Conservation (phyloP, 495 filamentous ascomycete species). For the Neurospora sp. region DNA sequence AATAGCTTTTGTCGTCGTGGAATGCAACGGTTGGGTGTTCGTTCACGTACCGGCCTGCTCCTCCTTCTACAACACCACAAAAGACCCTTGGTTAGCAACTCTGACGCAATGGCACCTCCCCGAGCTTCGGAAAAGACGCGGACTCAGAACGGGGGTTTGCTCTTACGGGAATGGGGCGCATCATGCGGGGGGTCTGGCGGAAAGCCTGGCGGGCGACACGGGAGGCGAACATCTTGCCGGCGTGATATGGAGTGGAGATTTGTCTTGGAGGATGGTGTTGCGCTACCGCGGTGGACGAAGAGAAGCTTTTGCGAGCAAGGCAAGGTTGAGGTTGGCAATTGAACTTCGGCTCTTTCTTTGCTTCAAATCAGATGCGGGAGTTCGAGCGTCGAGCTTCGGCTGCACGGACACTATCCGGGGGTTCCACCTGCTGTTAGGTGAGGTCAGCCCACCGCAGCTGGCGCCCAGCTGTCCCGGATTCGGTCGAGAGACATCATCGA, state of each 20-base stretch:
- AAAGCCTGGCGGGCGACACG: conserved; percentile 39
- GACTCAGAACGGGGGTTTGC: neutral
- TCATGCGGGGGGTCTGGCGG: conserved; percentile 52
- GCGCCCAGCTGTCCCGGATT: neutral
- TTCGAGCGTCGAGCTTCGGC: conserved; percentile 4
- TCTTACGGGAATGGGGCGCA: conserved; percentile 74
- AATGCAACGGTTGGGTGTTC: conserved; percentile 10
- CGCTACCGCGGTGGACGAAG: conserved; percentile 2
- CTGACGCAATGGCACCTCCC: conserved; percentile 13
- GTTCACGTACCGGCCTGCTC: conserved; percentile 66
- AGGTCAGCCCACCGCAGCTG: neutral
- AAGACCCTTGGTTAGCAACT: conserved; percentile 21
- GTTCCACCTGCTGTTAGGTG: neutral
- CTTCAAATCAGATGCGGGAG: neutral
- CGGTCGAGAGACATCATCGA: neutral
- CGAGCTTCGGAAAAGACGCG: neutral
- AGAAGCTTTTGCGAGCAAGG: neutral
- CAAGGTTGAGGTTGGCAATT: neutral
- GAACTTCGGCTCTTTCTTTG: neutral
- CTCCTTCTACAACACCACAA: conserved; percentile 53
- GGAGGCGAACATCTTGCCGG: conserved; percentile 57
- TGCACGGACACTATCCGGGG: neutral
- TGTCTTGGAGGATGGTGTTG: conserved; percentile 7
- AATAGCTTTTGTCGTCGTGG: conserved; percentile 3
- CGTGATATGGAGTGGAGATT: conserved; percentile 20